Percentiles rank a stretch among this genome's conserved stretches.
Conservation (phyloP, 768 basidiomycete genomes). For the Podaxis sp. region DNA sequence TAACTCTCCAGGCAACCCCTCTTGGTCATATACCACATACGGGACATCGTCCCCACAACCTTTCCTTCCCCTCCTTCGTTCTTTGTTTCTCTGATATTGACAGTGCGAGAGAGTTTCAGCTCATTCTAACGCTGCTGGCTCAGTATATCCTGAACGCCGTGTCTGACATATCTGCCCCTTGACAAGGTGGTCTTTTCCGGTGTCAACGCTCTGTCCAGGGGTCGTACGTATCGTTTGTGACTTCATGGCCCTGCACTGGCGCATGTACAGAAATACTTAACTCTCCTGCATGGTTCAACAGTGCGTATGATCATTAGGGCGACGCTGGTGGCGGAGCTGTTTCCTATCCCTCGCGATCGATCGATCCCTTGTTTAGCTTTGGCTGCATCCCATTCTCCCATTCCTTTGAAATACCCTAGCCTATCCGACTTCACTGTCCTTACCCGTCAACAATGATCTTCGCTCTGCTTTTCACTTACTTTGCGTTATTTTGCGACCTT, state of each 20-base stretch:
- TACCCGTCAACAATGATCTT: slow-evolving; percentile 12
- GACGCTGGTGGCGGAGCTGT: slow-evolving; percentile 2
- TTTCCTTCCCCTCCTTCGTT: background rate
- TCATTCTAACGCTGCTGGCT: slow-evolving; percentile 5
- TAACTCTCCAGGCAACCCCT: background rate
- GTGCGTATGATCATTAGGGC: slow-evolving; percentile 2
- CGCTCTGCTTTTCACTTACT: background rate
- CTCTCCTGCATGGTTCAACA: background rate
- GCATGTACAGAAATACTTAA: background rate
- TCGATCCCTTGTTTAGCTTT: slow-evolving; percentile 11
- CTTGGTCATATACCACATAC: background rate
- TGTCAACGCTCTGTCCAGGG: background rate
- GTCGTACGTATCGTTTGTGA: background rate
- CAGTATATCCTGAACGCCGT: slow-evolving; percentile 2
- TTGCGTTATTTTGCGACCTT: background rate
- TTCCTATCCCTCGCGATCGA: background rate
- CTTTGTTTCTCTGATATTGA: background rate
- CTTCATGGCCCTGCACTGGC: background rate
- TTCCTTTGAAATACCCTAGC: slow-evolving; percentile 14
- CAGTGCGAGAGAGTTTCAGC: background rate
- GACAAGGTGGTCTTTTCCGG: background rate
- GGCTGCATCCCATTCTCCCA: slow-evolving; percentile 10
- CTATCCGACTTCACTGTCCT: slow-evolving; percentile 13
- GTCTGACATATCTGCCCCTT: background rate
- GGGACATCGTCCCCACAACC: background rate